Evolutionary conservation across 164 flowering plant genomes (phyloP).

Genomic region (Vitis riparia): DNA sequence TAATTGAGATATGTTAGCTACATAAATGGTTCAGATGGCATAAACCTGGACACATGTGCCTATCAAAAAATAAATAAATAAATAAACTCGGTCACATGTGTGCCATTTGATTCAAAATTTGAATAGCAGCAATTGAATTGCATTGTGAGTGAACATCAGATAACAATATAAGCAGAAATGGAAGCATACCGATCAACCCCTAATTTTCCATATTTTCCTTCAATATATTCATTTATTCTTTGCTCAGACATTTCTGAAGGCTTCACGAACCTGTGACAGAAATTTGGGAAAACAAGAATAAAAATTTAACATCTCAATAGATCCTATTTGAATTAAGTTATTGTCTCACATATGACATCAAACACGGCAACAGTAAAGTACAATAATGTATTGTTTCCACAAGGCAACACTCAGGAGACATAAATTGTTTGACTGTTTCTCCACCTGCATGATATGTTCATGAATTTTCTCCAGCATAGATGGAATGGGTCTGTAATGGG

Average conservation of each 20-base stretch:
- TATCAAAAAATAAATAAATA: too few relatives aligned
- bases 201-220: constrained; percentile 90
- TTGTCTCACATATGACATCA: background rate
- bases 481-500: too few relatives aligned
- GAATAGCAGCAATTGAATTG: background rate
- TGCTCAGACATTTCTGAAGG: constrained; percentile 80
- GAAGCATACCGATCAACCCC: constrained; percentile 83
- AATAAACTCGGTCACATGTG: background rate
- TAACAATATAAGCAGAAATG: background rate
- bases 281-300: background rate
- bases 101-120: background rate
- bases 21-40: too few relatives aligned
- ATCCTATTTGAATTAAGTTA: background rate
- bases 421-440: too few relatives aligned
- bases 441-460: too few relatives aligned
- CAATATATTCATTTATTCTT: constrained; percentile 69
- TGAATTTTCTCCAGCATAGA: too few relatives aligned
- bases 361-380: background rate
- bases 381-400: background rate
- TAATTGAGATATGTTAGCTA: too few relatives aligned
- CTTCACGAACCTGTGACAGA: constrained; percentile 74
- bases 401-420: background rate
- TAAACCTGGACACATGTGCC: too few relatives aligned
- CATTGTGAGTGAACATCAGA: background rate
- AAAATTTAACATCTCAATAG: background rate